Conservation (phyloP, 2,329 filamentous ascomycete genomes). For the Drechslerella coelobrocha region DNA sequence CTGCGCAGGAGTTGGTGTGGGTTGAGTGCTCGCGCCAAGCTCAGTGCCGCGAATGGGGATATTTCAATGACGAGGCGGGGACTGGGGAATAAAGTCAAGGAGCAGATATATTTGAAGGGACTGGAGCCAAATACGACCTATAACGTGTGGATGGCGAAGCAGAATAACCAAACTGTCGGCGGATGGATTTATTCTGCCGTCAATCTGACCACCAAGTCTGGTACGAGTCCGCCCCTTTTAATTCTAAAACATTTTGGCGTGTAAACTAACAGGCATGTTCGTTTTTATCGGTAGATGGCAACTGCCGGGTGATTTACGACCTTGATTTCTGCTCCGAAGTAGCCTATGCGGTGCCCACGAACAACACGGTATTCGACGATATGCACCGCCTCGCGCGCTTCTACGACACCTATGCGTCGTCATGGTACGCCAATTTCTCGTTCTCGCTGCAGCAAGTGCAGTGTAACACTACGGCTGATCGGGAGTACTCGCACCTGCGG, state of each 20-base stretch:
- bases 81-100: constrained; percentile 72
- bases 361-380: constrained; percentile 69
- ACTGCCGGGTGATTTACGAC: constrained; percentile 84
- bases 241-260: too few relatives aligned
- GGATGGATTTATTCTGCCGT: constrained; percentile 75
- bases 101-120: constrained; percentile 83
- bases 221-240: constrained; percentile 62
- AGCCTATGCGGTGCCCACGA: constrained; percentile 88
- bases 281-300: constrained; percentile 66
- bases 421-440: constrained; percentile 77
- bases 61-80: constrained; percentile 74
- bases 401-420: constrained; percentile 78
- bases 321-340: constrained; percentile 88
- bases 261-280: background rate
- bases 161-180: constrained; percentile 68
- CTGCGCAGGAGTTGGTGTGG: constrained; percentile 84
- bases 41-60: constrained; percentile 66
- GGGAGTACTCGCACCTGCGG: constrained; percentile 80
- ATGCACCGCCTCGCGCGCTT: constrained; percentile 69
- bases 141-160: constrained; percentile 53
- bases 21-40: constrained; percentile 70
- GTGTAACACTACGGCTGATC: constrained; percentile 74
- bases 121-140: constrained; percentile 59
- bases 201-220: constrained; percentile 77
- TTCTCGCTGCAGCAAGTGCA: constrained; percentile 82